Evolutionary conservation across 768 basidiomycete genomes (phyloP).

Genomic region (Myochromella boudieri): DNA sequence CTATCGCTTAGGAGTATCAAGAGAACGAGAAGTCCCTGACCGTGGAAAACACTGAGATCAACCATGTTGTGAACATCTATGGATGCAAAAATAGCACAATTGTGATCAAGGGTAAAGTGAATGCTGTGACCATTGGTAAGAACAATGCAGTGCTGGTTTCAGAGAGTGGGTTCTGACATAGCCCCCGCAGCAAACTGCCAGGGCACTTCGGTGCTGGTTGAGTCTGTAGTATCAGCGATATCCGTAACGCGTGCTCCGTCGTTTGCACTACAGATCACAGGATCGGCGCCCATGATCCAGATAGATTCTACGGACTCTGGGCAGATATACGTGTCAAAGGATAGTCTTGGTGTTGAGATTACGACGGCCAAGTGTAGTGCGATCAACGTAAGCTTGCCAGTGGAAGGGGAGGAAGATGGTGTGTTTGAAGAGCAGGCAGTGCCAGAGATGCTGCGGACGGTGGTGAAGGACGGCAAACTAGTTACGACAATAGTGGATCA

Average conservation of each 20-base stretch:
- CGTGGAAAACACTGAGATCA: constrained; percentile 75
- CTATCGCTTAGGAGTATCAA: constrained; percentile 83
- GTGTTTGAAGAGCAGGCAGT: constrained; percentile 87
- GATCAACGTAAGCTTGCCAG: constrained; percentile 88
- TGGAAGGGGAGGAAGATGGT: constrained; percentile 88
- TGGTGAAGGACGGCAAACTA: constrained; percentile 78
- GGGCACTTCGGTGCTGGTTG: constrained; percentile 85
- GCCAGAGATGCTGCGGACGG: constrained; percentile 94
- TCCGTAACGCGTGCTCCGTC: constrained; percentile 90
- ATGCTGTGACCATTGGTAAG: constrained; percentile 87
- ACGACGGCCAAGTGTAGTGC: constrained; percentile 92
- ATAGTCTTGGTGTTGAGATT: constrained; percentile 76
- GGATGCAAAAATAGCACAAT: constrained; percentile 87
- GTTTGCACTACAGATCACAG: constrained; percentile 90
- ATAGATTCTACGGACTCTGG: constrained; percentile 95
- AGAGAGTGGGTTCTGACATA: constrained; percentile 4
- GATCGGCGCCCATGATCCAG: constrained; percentile 87
- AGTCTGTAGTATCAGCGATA: constrained; percentile 90
- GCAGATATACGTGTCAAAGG: constrained; percentile 88
- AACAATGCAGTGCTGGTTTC: constrained; percentile 11
- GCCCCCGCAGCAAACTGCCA: constrained; percentile 71
- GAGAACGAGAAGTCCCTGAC: constrained; percentile 75
- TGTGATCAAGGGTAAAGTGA: constrained; percentile 89
- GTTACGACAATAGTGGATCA: constrained; percentile 92
- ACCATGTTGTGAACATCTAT: constrained; percentile 85